Percentiles rank a stretch among this genome's conserved stretches.
Evolutionary conservation across 2,329 filamentous ascomycete genomes (phyloP).

Genomic region (Colletotrichum lindemuthianum): DNA sequence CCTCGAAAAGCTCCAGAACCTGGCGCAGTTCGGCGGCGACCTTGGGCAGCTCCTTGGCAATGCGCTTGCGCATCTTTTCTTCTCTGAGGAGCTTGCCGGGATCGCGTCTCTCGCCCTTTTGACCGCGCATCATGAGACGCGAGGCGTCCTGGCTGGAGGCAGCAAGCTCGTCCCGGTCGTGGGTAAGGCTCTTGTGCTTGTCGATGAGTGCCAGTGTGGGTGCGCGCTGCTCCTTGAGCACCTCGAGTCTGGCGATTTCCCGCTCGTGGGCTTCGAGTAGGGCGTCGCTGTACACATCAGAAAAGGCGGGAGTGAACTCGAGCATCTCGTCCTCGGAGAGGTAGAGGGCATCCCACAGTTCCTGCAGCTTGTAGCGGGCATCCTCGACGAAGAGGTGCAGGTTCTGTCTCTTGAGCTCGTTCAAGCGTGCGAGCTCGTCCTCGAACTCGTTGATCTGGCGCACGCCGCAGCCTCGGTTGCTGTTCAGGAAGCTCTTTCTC

Average conservation of each 20-base stretch:
- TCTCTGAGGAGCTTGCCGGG: constrained; percentile 93
- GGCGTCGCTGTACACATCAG: constrained; percentile 96
- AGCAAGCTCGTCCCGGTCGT: constrained; percentile 88
- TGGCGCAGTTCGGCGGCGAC: constrained; percentile 85
- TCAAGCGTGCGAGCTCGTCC: constrained; percentile 85
- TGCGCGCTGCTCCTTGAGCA: constrained; percentile 85
- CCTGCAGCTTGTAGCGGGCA: constrained; percentile 87
- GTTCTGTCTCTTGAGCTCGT: constrained; percentile 94
- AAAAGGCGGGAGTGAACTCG: constrained; percentile 96
- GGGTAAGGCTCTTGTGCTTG: constrained; percentile 81
- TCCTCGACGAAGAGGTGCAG: constrained; percentile 97
- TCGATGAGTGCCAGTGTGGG: constrained; percentile 87
- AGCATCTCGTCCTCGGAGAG: constrained; percentile 99
- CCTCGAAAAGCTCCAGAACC: constrained; percentile 87
- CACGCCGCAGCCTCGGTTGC: constrained; percentile 90
- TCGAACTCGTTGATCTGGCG: constrained; percentile 96
- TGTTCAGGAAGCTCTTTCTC: constrained; percentile 84
- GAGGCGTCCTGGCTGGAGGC: constrained; percentile 95
- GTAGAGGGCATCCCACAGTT: constrained; percentile 93
- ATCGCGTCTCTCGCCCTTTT: constrained; percentile 93
- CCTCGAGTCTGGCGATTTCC: constrained; percentile 84
- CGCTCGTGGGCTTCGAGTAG: constrained; percentile 93
- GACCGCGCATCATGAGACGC: constrained; percentile 87
- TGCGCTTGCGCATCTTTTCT: constrained; percentile 97
- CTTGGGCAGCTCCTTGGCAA: constrained; percentile 95